Evolutionary conservation across 2,329 filamentous ascomycete species (phyloP).

Genomic region (Xylariales sp.): DNA sequence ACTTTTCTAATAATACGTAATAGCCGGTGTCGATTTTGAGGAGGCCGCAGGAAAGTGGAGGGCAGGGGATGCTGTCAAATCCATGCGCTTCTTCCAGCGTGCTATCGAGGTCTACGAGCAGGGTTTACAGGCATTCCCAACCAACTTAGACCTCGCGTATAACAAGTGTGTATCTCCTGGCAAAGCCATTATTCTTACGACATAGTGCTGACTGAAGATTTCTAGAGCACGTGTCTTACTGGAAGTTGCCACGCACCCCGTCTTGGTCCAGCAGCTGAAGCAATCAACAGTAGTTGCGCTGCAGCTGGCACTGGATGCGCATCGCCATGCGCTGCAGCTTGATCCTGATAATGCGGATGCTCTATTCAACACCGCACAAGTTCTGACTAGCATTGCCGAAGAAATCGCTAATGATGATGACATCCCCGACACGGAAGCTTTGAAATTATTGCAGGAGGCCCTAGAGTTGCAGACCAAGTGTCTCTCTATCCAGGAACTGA

Average conservation of each 20-base stretch:
- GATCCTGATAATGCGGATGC: slow-evolving; percentile 62
- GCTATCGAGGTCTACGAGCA: slow-evolving; percentile 64
- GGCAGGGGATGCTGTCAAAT: slow-evolving; percentile 64
- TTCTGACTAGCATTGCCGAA: slow-evolving; percentile 64
- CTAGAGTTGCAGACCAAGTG: slow-evolving; percentile 31
- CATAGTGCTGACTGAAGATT: slow-evolving; percentile 2
- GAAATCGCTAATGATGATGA: slow-evolving; percentile 48
- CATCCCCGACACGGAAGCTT: slow-evolving; percentile 27
- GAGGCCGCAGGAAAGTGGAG: slow-evolving; percentile 73
- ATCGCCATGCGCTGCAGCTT: slow-evolving; percentile 55
- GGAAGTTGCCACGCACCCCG: slow-evolving; percentile 63
- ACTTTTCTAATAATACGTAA: too few species aligned
- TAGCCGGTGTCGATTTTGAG: slow-evolving; percentile 63
- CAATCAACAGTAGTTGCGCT: slow-evolving; percentile 49
- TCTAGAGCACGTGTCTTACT: slow-evolving; percentile 63
- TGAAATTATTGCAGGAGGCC: slow-evolving; percentile 33
- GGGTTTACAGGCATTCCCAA: slow-evolving; percentile 55
- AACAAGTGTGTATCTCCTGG: slow-evolving; percentile 58
- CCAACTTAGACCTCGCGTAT: slow-evolving; percentile 67
- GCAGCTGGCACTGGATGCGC: slow-evolving; percentile 57
- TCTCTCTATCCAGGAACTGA: slow-evolving; percentile 44
- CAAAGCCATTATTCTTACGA: background rate
- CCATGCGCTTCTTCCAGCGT: slow-evolving; percentile 50
- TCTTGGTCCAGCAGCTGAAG: slow-evolving; percentile 55
- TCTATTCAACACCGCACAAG: slow-evolving; percentile 68